Percentiles rank a stretch among this genome's conserved stretches.
These are phyloP conservation scores for Hypericum androsaemum DNA, from an alignment of 345 rosid genomes.

Conservation along the genomic window DNA sequence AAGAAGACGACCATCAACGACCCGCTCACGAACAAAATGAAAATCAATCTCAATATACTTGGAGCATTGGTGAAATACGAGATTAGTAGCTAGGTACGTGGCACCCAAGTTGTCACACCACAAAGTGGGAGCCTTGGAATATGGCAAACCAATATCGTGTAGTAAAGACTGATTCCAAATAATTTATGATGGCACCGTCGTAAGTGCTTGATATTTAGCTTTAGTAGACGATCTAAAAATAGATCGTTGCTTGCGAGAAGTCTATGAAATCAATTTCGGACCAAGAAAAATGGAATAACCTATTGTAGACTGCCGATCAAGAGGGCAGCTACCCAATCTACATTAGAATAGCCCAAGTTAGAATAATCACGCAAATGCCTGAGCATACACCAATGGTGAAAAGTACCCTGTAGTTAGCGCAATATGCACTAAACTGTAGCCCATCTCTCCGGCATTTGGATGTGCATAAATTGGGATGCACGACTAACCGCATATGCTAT, in stretches of 20 bases:
- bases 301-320: neutral
- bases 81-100: no score
- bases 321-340: neutral
- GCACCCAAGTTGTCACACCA: no score
- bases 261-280: neutral
- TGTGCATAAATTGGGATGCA: no score
- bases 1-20: no score
- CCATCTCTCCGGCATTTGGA: no score
- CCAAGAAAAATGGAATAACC: neutral
- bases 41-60: no score
- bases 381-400: neutral
- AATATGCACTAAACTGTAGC: no score
- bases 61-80: no score
- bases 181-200: neutral
- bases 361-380: neutral
- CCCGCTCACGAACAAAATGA: no score
- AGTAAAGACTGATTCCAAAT: neutral
- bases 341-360: neutral
- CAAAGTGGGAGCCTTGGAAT: no score
- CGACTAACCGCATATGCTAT: no score
- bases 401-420: no score
- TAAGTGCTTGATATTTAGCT: neutral
- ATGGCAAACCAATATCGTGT: neutral
- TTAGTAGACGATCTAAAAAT: neutral
- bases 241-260: neutral